These are phyloP conservation scores for Hymenoscyphus occultus DNA, from an alignment of 2,329 filamentous ascomycete species.

Conservation along the genomic window DNA sequence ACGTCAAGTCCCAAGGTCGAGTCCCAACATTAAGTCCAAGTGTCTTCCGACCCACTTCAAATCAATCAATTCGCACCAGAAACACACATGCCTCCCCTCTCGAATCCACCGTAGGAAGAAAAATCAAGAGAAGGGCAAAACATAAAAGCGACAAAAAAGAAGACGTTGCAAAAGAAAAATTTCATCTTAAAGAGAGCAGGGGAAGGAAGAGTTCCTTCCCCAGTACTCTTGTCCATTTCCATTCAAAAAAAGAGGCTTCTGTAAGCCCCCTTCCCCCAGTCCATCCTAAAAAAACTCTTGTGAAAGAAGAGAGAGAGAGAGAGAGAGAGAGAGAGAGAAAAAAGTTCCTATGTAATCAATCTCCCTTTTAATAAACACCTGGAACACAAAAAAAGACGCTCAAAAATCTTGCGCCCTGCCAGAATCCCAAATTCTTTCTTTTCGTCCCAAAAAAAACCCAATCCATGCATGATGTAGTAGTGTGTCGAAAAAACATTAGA, in stretches of 20 bases:
- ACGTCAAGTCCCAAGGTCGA: too few relatives aligned
- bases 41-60: not conserved
- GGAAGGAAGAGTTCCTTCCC: not conserved
- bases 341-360: not conserved
- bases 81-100: not conserved
- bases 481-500: not conserved
- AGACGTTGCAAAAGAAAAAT: not conserved
- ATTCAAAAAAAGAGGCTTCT: not conserved
- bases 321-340: not conserved
- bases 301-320: not conserved
- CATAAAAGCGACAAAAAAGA: not conserved
- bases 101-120: not conserved
- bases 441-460: not conserved
- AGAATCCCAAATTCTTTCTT: not conserved
- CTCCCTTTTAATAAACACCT: not conserved
- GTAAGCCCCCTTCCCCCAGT: not conserved
- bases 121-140: not conserved
- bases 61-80: not conserved
- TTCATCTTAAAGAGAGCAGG: not conserved
- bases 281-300: not conserved
- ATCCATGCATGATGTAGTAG: not conserved
- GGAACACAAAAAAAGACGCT: not conserved
- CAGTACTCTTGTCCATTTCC: slow-evolving; percentile 2
- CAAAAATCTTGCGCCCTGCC: not conserved
- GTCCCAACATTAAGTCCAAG: too few relatives aligned